Evolutionary conservation across 2,329 filamentous ascomycete genomes (phyloP), one percentile per base, ranked within the genome.

Genomic region (Venturia oleaginea): DNA sequence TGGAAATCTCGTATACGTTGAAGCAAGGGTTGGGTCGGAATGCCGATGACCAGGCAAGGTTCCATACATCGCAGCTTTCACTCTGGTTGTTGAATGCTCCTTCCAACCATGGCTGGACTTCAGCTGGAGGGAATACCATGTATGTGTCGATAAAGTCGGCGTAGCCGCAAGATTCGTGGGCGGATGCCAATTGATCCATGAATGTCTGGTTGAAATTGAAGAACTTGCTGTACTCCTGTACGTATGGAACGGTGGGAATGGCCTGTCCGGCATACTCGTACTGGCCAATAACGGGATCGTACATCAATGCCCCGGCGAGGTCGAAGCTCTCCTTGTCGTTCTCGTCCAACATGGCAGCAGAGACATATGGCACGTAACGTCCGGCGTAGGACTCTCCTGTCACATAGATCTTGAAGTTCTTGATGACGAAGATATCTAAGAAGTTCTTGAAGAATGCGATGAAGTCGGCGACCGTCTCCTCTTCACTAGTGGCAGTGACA

Each of bases 271-370:
- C 42, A 38, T 64, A 84, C 76, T 54, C 57, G 22, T 69, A 65
- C 32, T 69, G 61, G 1, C 66, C 65, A 60, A 67, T 68, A 51
- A 63, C 65, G 27, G 66, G 66, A 61, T 69, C 67, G 60, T 68
- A 69, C 64, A 69, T 68, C 42, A 68, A 42, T 2, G 66, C 67
- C 1, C 68, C 68, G 0, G 46, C 22, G 17, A 70, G 48, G 51
- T 69, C 55, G 59, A 67, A 68, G 24, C 65, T 60, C 22, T 67
- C 48, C 6, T 61, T 75, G 66, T 81, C 74, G 43, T 78, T 65
- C 34, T 63, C 43, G 30, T 69, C 66, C n/a, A 70, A 62, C 63
- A 70, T 67, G 32, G 65, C 67, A 42, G 57, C 66, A 40, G 67
- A 62, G 22, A 70, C 67, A 37, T 68, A 69, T 24, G 68, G 68